These are phyloP conservation scores for Penicillium sp. DNA, from an alignment of 2,329 filamentous ascomycete genomes.

Conservation along the genomic window DNA sequence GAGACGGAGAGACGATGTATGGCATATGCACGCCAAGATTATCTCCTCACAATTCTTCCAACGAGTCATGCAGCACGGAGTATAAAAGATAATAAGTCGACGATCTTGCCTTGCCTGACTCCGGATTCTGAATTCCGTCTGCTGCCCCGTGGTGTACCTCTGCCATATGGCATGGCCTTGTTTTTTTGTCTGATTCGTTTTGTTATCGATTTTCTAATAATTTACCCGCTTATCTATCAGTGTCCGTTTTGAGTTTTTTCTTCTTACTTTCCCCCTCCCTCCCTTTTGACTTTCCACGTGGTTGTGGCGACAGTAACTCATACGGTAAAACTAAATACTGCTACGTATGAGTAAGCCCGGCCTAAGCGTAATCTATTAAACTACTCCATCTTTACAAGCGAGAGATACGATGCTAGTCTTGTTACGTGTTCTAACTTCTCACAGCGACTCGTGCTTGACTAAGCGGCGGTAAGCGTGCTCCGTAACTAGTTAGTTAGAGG, in stretches of 20 bases:
- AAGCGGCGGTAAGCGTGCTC: background rate
- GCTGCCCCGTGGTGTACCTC: too few relatives aligned
- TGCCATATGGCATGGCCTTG: too few relatives aligned
- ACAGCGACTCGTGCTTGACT: too few relatives aligned
- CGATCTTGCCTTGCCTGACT: background rate
- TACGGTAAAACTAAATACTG: background rate
- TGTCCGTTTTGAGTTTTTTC: too few relatives aligned
- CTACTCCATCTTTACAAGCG: too few relatives aligned
- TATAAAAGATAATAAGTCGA: background rate
- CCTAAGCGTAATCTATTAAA: background rate
- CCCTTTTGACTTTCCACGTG: slow-evolving; percentile 1
- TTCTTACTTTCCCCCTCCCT: background rate
- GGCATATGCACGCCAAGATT: background rate
- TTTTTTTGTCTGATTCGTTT: too few relatives aligned
- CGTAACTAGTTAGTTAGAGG: too few relatives aligned
- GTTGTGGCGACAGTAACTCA: background rate
- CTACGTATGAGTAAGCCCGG: too few relatives aligned
- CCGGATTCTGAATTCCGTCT: too few relatives aligned
- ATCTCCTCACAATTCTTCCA: background rate
- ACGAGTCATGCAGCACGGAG: background rate
- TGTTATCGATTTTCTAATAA: too few relatives aligned
- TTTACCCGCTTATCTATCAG: background rate
- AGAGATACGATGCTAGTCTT: too few relatives aligned
- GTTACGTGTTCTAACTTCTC: background rate
- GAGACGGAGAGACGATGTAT: too few relatives aligned